Conservation (phyloP, 805 yeast genomes). For the Diddensiella santjacobensis region DNA sequence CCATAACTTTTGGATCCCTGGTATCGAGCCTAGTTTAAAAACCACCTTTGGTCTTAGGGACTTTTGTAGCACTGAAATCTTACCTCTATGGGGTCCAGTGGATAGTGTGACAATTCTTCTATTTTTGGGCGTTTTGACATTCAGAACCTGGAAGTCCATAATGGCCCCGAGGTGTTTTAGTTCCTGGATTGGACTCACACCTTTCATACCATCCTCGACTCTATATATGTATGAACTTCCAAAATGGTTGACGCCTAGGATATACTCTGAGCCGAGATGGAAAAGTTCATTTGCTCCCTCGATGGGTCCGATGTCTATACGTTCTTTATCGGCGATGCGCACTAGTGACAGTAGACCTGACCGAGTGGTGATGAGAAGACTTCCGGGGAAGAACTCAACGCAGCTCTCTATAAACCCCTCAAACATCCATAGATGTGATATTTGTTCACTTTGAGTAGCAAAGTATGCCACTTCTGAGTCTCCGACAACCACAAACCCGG, state of each 20-base stretch:
- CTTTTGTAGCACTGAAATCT: not conserved
- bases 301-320: not conserved
- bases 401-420: too few species aligned
- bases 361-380: not conserved
- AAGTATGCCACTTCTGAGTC: too few species aligned
- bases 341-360: not conserved
- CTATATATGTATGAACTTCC: not conserved
- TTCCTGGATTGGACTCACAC: not conserved
- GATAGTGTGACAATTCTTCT: not conserved
- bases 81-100: not conserved
- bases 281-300: not conserved
- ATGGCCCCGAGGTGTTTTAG: not conserved
- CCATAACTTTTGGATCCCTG: not conserved
- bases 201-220: not conserved
- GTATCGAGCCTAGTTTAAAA: not conserved
- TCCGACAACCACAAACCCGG: not conserved
- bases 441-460: too few species aligned
- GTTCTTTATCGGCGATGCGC: too few species aligned
- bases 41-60: not conserved
- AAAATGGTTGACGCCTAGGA: not conserved
- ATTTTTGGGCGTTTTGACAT: not conserved
- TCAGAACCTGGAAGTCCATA: not conserved
- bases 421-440: too few species aligned
- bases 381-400: not conserved
- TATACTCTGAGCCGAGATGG: not conserved